These are phyloP conservation scores for Rhizopogon vesiculosus DNA, from an alignment of 768 basidiomycete species.

Conservation along the genomic window DNA sequence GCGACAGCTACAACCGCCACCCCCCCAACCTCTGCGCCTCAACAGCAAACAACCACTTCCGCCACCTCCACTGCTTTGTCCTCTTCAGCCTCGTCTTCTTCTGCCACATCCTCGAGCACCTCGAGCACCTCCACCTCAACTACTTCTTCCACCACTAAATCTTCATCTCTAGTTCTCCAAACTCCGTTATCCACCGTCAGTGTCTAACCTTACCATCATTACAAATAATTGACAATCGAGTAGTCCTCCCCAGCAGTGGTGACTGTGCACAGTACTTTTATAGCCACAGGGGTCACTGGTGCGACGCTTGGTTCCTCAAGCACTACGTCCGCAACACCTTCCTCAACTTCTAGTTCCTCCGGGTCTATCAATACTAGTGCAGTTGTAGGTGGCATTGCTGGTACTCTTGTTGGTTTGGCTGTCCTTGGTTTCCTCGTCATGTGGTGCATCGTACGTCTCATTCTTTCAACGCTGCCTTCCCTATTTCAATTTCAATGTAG, in stretches of 20 bases:
- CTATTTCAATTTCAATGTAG: conserved; percentile 19
- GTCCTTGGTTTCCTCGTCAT: conserved; percentile 34
- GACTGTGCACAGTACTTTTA: background rate
- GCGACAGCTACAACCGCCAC: conserved; percentile 14
- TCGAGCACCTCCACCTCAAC: background rate
- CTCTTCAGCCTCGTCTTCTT: background rate
- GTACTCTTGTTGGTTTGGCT: conserved; percentile 39
- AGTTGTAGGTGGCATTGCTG: conserved; percentile 40
- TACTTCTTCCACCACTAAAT: background rate
- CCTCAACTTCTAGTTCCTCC: conserved; percentile 30
- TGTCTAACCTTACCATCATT: background rate
- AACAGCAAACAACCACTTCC: conserved; percentile 1
- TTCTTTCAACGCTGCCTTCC: background rate
- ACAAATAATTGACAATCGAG: background rate
- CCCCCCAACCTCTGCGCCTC: conserved; percentile 7
- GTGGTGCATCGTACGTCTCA: conserved; percentile 41
- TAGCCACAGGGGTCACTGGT: background rate
- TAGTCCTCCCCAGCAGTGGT: background rate
- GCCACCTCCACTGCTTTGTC: conserved; percentile 4
- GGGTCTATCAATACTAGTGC: conserved; percentile 26
- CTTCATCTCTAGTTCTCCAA: background rate
- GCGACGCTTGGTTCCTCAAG: conserved; percentile 1
- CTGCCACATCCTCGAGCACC: background rate
- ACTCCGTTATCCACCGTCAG: background rate
- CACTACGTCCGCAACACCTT: conserved; percentile 17